These are phyloP conservation scores for Bathelium albidoporum DNA, from an alignment of 495 filamentous ascomycete species.

Conservation along the genomic window DNA sequence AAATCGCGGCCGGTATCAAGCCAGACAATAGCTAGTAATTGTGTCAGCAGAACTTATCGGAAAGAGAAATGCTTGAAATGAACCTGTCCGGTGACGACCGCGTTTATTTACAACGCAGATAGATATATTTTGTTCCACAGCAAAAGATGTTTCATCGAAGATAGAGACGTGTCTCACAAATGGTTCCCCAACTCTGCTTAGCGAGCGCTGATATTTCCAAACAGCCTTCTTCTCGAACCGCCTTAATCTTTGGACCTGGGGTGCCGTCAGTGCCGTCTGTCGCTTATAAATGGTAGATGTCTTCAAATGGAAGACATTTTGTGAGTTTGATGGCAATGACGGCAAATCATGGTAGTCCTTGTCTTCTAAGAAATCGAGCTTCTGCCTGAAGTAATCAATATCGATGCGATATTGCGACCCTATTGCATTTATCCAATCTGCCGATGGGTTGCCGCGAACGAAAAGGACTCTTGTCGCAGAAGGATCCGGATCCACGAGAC, in stretches of 20 bases:
- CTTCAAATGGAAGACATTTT: not conserved
- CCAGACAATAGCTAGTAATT: not conserved
- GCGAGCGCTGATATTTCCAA: not conserved
- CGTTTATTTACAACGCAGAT: not conserved
- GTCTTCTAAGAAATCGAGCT: not conserved
- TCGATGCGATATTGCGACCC: not conserved
- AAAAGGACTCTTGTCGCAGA: not conserved
- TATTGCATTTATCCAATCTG: not conserved
- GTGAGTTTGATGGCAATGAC: not conserved
- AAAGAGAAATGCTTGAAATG: not conserved
- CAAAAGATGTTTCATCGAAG: not conserved
- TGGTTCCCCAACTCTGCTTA: not conserved
- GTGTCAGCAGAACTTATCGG: not conserved
- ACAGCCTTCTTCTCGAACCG: not conserved
- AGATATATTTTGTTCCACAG: conserved; percentile 7
- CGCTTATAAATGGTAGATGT: not conserved
- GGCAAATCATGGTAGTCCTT: not conserved
- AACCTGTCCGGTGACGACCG: not conserved
- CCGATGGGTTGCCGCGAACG: not conserved
- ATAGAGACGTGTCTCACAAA: conserved; percentile 1
- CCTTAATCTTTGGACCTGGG: not conserved
- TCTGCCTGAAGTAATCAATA: not conserved
- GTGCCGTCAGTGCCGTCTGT: not conserved
- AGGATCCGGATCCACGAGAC: not conserved
- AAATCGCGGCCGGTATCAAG: not conserved